These are phyloP conservation scores for Whalleya microplaca DNA, from an alignment of 2,329 filamentous ascomycete genomes.

Conservation along the genomic window DNA sequence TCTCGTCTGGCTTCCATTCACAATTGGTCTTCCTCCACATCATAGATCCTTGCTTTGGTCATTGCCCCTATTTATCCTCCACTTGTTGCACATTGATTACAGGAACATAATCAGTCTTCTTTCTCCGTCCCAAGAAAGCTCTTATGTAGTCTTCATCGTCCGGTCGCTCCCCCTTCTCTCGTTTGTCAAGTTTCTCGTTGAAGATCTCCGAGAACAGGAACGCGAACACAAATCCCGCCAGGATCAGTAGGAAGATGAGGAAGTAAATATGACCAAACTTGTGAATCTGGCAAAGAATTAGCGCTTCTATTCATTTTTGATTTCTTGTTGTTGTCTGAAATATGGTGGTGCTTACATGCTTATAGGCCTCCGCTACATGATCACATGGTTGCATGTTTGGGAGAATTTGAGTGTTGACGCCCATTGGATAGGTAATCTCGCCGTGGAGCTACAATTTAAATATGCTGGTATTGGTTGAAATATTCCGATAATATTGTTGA, in stretches of 20 bases:
- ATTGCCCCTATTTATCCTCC: background rate
- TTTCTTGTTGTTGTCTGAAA: background rate
- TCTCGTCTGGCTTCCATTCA: too few relatives aligned
- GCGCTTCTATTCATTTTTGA: background rate
- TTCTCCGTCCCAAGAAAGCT: background rate
- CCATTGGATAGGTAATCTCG: background rate
- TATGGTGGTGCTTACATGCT: background rate
- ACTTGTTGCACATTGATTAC: background rate
- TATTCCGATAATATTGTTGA: too few relatives aligned
- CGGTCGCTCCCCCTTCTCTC: background rate
- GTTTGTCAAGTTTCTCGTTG: background rate
- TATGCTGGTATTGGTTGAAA: background rate
- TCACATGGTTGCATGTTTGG: background rate
- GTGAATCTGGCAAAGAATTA: background rate
- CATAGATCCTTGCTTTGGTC: background rate
- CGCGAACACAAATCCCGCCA: background rate
- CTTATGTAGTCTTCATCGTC: background rate
- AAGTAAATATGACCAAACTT: background rate
- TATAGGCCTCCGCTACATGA: background rate
- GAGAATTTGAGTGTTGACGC: background rate
- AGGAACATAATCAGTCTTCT: background rate
- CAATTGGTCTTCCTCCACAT: background rate
- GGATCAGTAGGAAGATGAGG: background rate
- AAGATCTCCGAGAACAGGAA: constrained; percentile 2
- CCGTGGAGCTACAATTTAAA: background rate